Evolutionary conservation across 2,329 filamentous ascomycete species (phyloP).

Genomic region (Aspergillus sergii): DNA sequence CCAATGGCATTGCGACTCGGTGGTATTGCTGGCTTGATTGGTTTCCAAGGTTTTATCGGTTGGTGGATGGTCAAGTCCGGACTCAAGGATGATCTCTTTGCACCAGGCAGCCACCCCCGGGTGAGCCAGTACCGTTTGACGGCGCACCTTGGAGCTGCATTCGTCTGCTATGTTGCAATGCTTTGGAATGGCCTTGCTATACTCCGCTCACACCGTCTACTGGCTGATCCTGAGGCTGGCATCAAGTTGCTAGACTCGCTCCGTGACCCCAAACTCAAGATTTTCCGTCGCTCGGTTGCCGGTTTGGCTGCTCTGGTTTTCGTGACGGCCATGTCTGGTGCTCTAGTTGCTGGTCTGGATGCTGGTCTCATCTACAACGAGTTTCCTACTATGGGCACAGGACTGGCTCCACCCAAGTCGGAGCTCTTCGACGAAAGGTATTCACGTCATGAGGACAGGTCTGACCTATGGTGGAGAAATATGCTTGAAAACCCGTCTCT

Average conservation of each 20-base stretch:
- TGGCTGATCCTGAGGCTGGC: constrained; percentile 67
- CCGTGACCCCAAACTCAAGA: constrained; percentile 65
- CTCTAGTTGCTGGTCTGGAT: constrained; percentile 89
- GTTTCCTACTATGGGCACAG: constrained; percentile 91
- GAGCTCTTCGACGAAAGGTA: constrained; percentile 89
- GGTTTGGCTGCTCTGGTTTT: constrained; percentile 78
- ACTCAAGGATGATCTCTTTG: constrained; percentile 92
- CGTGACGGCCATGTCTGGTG: constrained; percentile 88
- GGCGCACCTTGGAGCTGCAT: constrained; percentile 85
- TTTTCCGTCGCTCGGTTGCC: constrained; percentile 73
- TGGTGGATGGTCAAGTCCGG: constrained; percentile 99
- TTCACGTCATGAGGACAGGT: constrained; percentile 72
- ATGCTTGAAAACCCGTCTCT: constrained; percentile 95
- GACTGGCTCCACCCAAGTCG: constrained; percentile 74
- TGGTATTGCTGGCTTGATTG: constrained; percentile 86
- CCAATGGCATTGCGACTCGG: constrained; percentile 76
- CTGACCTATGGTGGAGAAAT: constrained; percentile 95
- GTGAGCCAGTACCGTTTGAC: constrained; percentile 94
- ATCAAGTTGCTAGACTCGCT: constrained; percentile 64
- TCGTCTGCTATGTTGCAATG: constrained; percentile 93
- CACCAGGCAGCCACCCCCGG: constrained; percentile 83
- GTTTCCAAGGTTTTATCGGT: constrained; percentile 90
- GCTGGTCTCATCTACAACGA: constrained; percentile 98
- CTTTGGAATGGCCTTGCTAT: constrained; percentile 84
- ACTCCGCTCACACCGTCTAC: constrained; percentile 73